A percentile compares a stretch with the other conserved stretches of the same genome.
Evolutionary conservation across 2,329 filamentous ascomycete genomes (phyloP).

Genomic region (Paramyrothecium sp.): DNA sequence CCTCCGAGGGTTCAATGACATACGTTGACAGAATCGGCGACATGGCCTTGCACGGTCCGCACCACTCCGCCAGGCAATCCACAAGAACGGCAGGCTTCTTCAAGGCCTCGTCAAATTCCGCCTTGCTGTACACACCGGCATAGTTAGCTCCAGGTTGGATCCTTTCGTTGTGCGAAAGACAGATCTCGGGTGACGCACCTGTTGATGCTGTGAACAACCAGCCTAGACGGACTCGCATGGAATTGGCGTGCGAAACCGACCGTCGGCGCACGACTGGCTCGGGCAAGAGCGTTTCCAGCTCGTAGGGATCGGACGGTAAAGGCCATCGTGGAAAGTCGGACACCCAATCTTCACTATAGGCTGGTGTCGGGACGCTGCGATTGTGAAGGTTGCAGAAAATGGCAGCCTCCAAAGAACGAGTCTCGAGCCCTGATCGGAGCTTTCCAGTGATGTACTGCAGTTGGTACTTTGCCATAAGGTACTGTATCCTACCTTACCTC

Average conservation of each 20-base stretch:
- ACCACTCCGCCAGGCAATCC: constrained; percentile 68
- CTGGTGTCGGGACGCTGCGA: too few species aligned
- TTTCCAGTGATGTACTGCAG: too few species aligned
- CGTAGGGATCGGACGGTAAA: not conserved
- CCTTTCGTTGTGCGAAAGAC: not conserved
- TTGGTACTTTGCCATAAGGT: too few species aligned
- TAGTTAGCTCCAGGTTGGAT: not conserved
- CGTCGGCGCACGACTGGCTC: constrained; percentile 6
- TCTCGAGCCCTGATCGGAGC: too few species aligned
- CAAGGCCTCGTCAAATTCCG: constrained; percentile 50
- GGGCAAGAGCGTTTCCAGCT: constrained; percentile 9
- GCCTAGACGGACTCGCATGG: constrained; percentile 36
- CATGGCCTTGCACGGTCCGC: constrained; percentile 92
- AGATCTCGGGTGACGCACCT: constrained; percentile 24
- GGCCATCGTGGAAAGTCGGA: not conserved
- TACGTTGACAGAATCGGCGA: constrained; percentile 62
- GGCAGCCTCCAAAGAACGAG: too few species aligned
- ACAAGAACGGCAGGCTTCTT: constrained; percentile 66
- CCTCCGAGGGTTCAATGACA: constrained; percentile 4
- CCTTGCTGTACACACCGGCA: constrained; percentile 1
- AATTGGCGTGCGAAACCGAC: constrained; percentile 19
- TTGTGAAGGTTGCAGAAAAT: too few species aligned
- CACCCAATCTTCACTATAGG: too few species aligned
- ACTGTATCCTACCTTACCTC: too few species aligned
- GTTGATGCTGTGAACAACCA: constrained; percentile 43